Evolutionary conservation across 208 protist species (phyloP), one percentile per base, ranked within the genome.

Genomic region (Wallacemonas collosoma): DNA sequence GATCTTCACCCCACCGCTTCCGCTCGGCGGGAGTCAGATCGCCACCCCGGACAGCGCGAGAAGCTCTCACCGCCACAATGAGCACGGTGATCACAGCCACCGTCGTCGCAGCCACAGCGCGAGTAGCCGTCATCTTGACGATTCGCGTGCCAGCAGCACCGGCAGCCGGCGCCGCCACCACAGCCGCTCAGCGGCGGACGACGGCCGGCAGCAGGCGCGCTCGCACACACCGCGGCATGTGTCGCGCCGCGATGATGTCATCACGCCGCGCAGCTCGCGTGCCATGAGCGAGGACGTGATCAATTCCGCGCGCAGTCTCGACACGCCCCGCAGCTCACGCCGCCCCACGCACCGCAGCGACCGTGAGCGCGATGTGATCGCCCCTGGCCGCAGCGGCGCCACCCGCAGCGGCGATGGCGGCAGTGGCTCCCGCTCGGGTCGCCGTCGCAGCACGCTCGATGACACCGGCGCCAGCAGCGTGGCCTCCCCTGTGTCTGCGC

Each of bases 261-360:
- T 58, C 12, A 80, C 77, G 7, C 64, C 68, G 63, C 76, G 69
- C 66, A 80, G 72, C 68, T 87, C 82, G 1, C 82, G 79, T 39
- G 60, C 26, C 74, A 79, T 62, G 54, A 74, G 64, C 61, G 75
- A 77, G 40, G 72, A 79, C 58, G 15, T 66, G n/a, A 72, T 62
- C 15, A 63, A 39, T 51, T 62, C 71, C 38, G 48, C 45, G 38
- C 62, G 26, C 36, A 50, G 41, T 62, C 68, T 70, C 26, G 56
- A 62, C 56, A 44, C 5, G 72, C 79, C 15, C 57, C 71, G 55
- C 70, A 82, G 56, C 15, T 84, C 84, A 35, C 66, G 82, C 47
- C 77, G 84, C 40, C 75, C 77, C 14, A 62, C 56, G 56, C 79
- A 76, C 41, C 73, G 72, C 41, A 80, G 71, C 35, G 69, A 68